Percentiles rank a stretch among this genome's conserved stretches.
Conservation (phyloP, 2,329 filamentous ascomycete genomes). For the Xylaria sp. region DNA sequence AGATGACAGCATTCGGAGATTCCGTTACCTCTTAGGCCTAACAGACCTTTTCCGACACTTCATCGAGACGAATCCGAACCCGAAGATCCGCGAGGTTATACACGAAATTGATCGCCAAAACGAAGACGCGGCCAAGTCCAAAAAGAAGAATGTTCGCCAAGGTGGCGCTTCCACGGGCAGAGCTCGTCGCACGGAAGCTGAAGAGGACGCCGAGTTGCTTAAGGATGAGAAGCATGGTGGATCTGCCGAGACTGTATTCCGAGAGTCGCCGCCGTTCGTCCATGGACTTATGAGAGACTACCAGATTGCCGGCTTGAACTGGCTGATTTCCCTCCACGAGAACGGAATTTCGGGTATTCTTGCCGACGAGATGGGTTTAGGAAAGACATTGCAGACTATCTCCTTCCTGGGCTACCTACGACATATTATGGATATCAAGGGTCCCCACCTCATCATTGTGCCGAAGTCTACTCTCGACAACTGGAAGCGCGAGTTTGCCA, state of each 20-base stretch:
- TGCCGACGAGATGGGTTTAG: slow-evolving; percentile 97
- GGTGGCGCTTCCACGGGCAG: slow-evolving; percentile 81
- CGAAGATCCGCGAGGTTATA: slow-evolving; percentile 92
- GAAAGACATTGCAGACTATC: slow-evolving; percentile 97
- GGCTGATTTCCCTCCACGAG: slow-evolving; percentile 96
- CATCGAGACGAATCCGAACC: slow-evolving; percentile 96
- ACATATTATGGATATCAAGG: slow-evolving; percentile 85
- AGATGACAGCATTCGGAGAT: slow-evolving; percentile 91
- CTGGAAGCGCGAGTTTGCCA: slow-evolving; percentile 93
- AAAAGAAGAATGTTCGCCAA: slow-evolving; percentile 76
- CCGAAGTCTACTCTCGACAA: slow-evolving; percentile 98
- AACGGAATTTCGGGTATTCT: slow-evolving; percentile 98
- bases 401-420: slow-evolving; percentile 94
- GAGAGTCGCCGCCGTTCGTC: slow-evolving; percentile 90
- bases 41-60: slow-evolving; percentile 98
- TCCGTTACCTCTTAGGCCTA: slow-evolving; percentile 90
- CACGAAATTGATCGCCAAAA: slow-evolving; percentile 93
- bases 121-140: slow-evolving; percentile 68
- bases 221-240: slow-evolving; percentile 89
- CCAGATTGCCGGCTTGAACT: slow-evolving; percentile 92
- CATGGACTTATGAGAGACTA: slow-evolving; percentile 93
- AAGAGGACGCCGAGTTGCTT: slow-evolving; percentile 89
- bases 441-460: slow-evolving; percentile 88
- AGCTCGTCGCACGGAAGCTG: slow-evolving; percentile 88
- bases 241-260: slow-evolving; percentile 85